Conservation (phyloP, 164 flowering plant species). For the Nymphaea colorata region DNA sequence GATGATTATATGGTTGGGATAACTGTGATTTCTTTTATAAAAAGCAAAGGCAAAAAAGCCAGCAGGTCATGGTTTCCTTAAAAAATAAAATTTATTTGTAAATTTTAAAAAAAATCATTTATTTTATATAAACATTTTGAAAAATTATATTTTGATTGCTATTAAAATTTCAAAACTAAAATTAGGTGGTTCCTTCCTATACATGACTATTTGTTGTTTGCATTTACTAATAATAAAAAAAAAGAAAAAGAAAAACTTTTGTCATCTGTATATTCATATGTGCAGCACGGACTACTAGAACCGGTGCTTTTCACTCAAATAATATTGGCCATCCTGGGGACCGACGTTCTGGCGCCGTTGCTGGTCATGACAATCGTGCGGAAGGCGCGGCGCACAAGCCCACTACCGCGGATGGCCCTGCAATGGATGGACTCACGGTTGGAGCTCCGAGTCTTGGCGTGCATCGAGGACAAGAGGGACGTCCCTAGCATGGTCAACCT, state of each 20-base stretch:
- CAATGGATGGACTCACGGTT: slow-evolving; percentile 35
- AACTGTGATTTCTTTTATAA: too few species aligned
- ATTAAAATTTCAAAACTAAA: too few species aligned
- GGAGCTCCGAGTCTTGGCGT: slow-evolving; percentile 29
- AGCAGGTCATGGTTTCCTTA: too few species aligned
- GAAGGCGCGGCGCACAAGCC: slow-evolving; percentile 41
- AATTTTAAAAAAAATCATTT: too few species aligned
- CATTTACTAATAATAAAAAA: too few species aligned
- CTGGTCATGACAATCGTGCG: slow-evolving; percentile 27
- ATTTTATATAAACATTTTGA: too few species aligned
- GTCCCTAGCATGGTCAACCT: slow-evolving; percentile 33
- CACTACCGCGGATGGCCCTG: slow-evolving; percentile 31
- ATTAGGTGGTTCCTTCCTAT: background rate
- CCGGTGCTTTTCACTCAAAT: slow-evolving; percentile 23
- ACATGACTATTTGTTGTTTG: background rate
- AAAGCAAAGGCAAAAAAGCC: too few species aligned
- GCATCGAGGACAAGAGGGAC: slow-evolving; percentile 36
- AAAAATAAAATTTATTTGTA: too few species aligned
- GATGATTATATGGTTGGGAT: too few species aligned
- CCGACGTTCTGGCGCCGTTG: slow-evolving; percentile 33
- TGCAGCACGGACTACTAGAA: slow-evolving; percentile 23
- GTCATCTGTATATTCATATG: slow-evolving; percentile 1
- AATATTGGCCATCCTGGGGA: slow-evolving; percentile 23
- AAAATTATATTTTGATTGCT: too few species aligned
- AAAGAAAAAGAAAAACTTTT: background rate